These are phyloP conservation scores for Turritis glabra DNA, from an alignment of 345 rosid species.

Conservation along the genomic window DNA sequence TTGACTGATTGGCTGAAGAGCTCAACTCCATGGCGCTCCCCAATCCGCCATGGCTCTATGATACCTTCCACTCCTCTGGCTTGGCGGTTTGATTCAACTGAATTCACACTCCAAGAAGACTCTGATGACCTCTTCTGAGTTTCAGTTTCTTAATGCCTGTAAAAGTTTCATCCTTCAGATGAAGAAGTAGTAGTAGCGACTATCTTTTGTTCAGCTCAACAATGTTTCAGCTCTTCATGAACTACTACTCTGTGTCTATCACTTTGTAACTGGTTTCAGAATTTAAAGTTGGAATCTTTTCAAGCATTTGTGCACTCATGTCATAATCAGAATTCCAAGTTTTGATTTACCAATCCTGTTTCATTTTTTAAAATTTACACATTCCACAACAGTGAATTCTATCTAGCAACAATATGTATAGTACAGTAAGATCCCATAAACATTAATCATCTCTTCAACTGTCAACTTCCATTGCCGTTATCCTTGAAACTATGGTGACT, in stretches of 20 bases:
- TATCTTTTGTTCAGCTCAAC: not conserved
- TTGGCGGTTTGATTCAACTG: conserved; percentile 46
- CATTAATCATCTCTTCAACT: not conserved
- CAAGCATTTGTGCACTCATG: not conserved
- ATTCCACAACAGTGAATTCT: not conserved
- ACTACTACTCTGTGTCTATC: not conserved
- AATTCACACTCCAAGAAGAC: conserved; percentile 47
- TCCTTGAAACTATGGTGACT: not conserved
- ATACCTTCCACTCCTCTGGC: conserved; percentile 40
- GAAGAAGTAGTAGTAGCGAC: conserved; percentile 16
- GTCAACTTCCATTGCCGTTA: conserved; percentile 7
- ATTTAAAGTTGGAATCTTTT: conserved; percentile 10
- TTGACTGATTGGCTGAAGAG: conserved; percentile 42
- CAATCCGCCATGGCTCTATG: conserved; percentile 39
- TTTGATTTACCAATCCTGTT: too few relatives aligned
- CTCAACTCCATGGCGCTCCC: conserved; percentile 42
- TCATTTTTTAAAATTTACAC: too few relatives aligned
- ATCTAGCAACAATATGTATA: not conserved
- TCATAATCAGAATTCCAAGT: not conserved
- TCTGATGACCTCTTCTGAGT: conserved; percentile 30
- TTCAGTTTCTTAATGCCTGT: conserved; percentile 1
- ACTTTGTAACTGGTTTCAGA: conserved; percentile 25
- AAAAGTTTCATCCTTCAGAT: conserved; percentile 36
- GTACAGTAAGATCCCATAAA: not conserved
- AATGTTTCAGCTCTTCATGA: conserved; percentile 22